Evolutionary conservation across 441 rosid species (phyloP).

Genomic region (Bruguiera hainesii): DNA sequence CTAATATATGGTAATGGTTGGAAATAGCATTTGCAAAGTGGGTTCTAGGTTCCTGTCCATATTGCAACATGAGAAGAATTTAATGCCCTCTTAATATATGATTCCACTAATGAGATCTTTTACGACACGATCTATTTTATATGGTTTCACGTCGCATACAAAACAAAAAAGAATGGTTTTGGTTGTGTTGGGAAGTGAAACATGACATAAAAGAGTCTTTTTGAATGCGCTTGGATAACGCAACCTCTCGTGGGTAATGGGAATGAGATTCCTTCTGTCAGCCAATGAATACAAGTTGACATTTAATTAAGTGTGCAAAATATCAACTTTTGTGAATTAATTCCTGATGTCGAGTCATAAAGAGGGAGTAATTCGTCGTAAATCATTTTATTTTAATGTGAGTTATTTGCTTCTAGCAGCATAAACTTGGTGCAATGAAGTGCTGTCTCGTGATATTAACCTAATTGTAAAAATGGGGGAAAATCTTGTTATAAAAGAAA

Average conservation of each 20-base stretch:
- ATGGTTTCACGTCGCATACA: too few relatives aligned
- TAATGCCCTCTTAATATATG: conserved; percentile 16
- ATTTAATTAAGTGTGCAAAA: neutral
- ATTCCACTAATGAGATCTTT: conserved; percentile 2
- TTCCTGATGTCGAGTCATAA: too few relatives aligned
- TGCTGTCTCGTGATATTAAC: neutral
- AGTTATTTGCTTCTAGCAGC: too few relatives aligned
- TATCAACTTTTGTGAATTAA: too few relatives aligned
- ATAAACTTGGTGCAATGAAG: too few relatives aligned
- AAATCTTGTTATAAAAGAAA: neutral
- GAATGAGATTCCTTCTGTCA: conserved; percentile 36
- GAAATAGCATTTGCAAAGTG: conserved; percentile 16
- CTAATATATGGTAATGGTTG: conserved; percentile 17
- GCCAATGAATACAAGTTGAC: conserved; percentile 24
- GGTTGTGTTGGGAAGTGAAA: conserved; percentile 25
- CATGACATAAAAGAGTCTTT: conserved; percentile 8
- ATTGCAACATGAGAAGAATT: too few relatives aligned
- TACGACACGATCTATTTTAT: neutral
- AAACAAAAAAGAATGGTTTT: conserved; percentile 23
- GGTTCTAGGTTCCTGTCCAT: too few relatives aligned
- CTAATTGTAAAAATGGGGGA: neutral
- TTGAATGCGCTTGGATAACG: conserved; percentile 19
- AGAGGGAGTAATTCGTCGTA: too few relatives aligned
- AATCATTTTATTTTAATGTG: too few relatives aligned
- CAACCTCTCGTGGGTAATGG: conserved; percentile 27